Conservation (phyloP, 108 stramenopile genomes). For the Cyclostephanos tholiformis region DNA sequence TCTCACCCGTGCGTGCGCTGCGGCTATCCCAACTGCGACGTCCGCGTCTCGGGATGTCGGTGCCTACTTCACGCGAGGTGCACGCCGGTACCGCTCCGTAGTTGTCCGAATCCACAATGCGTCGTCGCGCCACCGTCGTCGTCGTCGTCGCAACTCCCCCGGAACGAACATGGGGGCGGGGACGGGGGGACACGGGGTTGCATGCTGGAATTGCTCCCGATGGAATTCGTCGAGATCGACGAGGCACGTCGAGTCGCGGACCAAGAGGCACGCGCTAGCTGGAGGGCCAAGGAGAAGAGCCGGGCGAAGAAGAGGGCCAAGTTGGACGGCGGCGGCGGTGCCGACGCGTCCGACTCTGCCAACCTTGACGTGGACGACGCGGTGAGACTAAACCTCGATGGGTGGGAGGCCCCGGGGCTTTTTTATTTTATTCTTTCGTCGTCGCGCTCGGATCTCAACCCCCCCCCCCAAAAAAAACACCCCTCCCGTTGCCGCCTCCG, state of each 20-base stretch:
- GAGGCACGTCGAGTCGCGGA: slow-evolving; percentile 57
- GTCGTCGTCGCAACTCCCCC: slow-evolving; percentile 19
- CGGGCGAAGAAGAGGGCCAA: slow-evolving; percentile 56
- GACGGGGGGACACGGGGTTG: slow-evolving; percentile 33
- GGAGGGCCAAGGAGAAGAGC: slow-evolving; percentile 46
- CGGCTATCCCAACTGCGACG: slow-evolving; percentile 70
- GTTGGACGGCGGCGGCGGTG: slow-evolving; percentile 15
- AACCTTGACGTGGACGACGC: not conserved
- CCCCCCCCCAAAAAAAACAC: not conserved
- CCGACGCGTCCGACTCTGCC: not conserved
- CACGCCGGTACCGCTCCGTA: slow-evolving; percentile 40
- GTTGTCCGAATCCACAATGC: slow-evolving; percentile 44
- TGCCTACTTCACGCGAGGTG: slow-evolving; percentile 66
- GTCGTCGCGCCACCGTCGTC: slow-evolving; percentile 26
- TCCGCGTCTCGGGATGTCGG: slow-evolving; percentile 56
- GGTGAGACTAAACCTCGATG: not conserved
- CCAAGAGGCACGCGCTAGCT: slow-evolving; percentile 13
- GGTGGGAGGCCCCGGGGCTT: no score
- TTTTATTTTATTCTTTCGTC: not conserved
- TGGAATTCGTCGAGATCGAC: slow-evolving; percentile 85
- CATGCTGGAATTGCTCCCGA: slow-evolving; percentile 72
- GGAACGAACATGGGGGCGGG: slow-evolving; percentile 19
- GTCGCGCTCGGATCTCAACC: no score
- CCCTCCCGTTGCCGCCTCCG: no score
- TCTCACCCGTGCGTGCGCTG: slow-evolving; percentile 52